A percentile compares a stretch with the other conserved stretches of the same genome.
Evolutionary conservation across 768 basidiomycete species (phyloP).

Genomic region (Lepiota brunneoincarnata): DNA sequence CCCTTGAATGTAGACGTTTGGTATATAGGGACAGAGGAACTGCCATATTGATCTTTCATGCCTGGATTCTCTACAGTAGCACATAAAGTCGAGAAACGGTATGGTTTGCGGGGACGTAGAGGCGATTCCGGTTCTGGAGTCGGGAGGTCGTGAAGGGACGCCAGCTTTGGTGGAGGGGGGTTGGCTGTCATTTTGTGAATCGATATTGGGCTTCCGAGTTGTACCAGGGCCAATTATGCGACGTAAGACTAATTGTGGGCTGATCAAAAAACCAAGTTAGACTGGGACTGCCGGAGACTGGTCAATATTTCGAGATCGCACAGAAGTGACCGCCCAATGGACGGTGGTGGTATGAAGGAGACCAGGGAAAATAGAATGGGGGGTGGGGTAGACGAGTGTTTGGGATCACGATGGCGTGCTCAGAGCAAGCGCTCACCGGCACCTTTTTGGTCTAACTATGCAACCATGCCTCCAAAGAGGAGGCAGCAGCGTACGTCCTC

Average conservation of each 20-base stretch:
- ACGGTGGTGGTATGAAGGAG: not conserved
- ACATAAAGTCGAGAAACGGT: slow-evolving; percentile 87
- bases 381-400: slow-evolving; percentile 2
- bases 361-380: not conserved
- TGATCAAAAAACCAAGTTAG: not conserved
- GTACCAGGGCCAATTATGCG: not conserved
- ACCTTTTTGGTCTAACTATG: not conserved
- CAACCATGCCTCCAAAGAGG: slow-evolving; percentile 44
- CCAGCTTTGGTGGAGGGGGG: not conserved
- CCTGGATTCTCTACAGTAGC: slow-evolving; percentile 90
- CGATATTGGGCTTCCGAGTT: no score
- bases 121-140: slow-evolving; percentile 85
- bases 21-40: slow-evolving; percentile 95
- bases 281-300: slow-evolving; percentile 1
- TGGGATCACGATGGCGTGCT: slow-evolving; percentile 29
- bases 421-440: not conserved
- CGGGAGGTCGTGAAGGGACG: slow-evolving; percentile 47
- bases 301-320: slow-evolving; percentile 2
- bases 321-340: not conserved
- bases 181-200: slow-evolving; percentile 1
- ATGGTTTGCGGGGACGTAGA: slow-evolving; percentile 61
- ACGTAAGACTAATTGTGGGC: no score
- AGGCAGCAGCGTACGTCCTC: slow-evolving; percentile 44
- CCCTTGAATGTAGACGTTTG: slow-evolving; percentile 99
- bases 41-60: slow-evolving; percentile 94